These are phyloP conservation scores for Cerrena zonata DNA, from an alignment of 1,284 basidiomycete genomes.

Conservation along the genomic window DNA sequence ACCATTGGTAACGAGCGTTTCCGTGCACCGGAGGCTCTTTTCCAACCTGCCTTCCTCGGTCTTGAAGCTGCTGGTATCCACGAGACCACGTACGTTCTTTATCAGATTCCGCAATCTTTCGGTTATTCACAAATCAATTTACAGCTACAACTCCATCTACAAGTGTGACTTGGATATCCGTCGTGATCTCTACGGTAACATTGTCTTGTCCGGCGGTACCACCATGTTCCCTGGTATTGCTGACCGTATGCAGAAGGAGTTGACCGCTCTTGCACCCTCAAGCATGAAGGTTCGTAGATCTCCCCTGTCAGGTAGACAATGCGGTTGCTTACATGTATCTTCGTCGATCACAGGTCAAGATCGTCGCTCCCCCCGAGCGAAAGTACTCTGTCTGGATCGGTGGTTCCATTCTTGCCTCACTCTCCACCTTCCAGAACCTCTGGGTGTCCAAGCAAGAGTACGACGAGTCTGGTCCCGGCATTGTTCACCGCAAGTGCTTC, in stretches of 20 bases:
- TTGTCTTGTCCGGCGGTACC: conserved; percentile 92
- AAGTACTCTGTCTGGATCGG: conserved; percentile 99
- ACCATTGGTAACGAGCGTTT: conserved; percentile 96
- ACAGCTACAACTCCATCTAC: conserved; percentile 81
- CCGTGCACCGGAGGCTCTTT: conserved; percentile 94
- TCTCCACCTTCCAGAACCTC: conserved; percentile 92
- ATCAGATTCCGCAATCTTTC: neutral
- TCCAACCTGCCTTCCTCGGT: conserved; percentile 92
- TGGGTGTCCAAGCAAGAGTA: conserved; percentile 93
- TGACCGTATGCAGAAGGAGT: conserved; percentile 98
- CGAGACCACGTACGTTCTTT: conserved; percentile 73
- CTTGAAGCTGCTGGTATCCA: conserved; percentile 93
- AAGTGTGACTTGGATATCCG: conserved; percentile 79
- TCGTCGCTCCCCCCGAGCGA: conserved; percentile 86
- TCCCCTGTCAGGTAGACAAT: conserved; percentile 3
- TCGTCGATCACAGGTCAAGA: conserved; percentile 67
- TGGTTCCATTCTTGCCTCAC: conserved; percentile 93
- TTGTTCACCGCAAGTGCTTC: conserved; percentile 65
- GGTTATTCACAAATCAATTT: neutral
- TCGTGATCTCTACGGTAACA: conserved; percentile 89
- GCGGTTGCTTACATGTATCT: too few relatives aligned
- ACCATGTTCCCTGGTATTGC: conserved; percentile 98
- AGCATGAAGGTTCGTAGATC: conserved; percentile 78
- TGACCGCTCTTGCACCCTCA: conserved; percentile 79
- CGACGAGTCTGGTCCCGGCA: conserved; percentile 81